A percentile compares a stretch with the other conserved stretches of the same genome.
phyloP scores from a whole-genome alignment of 2,329 filamentous ascomycete species.

The Rutstroemia sp. region DNA sequence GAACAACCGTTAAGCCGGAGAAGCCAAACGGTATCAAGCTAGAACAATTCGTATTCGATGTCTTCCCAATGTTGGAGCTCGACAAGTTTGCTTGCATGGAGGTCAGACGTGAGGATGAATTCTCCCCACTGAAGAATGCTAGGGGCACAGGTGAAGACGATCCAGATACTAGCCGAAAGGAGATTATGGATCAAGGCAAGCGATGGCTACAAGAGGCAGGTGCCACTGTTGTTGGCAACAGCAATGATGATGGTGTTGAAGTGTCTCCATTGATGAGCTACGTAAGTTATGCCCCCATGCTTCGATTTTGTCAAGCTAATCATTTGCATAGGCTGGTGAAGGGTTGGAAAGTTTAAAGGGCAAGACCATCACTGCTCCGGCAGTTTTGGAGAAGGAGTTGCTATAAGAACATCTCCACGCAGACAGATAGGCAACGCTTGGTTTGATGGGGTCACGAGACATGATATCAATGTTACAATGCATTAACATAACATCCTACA shows the following conservation, averaged over 20 bases:
- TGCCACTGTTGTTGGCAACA: conserved; percentile 61
- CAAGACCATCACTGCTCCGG: conserved; percentile 45
- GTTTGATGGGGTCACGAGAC: neutral
- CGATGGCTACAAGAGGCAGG: conserved; percentile 79
- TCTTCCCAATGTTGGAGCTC: conserved; percentile 82
- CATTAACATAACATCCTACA: neutral
- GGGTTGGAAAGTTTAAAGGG: conserved; percentile 50
- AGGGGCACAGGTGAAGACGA: conserved; percentile 84
- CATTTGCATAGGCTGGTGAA: conserved; percentile 46
- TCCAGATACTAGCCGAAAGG: conserved; percentile 81
- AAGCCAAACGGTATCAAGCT: conserved; percentile 98
- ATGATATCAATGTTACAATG: neutral
- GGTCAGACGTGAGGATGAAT: conserved; percentile 94
- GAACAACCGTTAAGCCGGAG: conserved; percentile 78
- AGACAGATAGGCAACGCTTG: neutral
- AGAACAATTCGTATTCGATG: conserved; percentile 98
- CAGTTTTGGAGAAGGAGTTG: conserved; percentile 41
- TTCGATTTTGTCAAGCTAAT: conserved; percentile 34
- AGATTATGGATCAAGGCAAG: conserved; percentile 85
- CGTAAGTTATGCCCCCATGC: conserved; percentile 49
- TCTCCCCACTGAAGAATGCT: conserved; percentile 92
- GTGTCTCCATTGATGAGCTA: conserved; percentile 93
- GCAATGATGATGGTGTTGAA: conserved; percentile 64
- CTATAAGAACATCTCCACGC: conserved; percentile 3
- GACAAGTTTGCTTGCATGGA: conserved; percentile 93